Base-by-base conservation (phyloP, 352 stramenopile species). In the Globisporangium acanthophoron region DNA sequence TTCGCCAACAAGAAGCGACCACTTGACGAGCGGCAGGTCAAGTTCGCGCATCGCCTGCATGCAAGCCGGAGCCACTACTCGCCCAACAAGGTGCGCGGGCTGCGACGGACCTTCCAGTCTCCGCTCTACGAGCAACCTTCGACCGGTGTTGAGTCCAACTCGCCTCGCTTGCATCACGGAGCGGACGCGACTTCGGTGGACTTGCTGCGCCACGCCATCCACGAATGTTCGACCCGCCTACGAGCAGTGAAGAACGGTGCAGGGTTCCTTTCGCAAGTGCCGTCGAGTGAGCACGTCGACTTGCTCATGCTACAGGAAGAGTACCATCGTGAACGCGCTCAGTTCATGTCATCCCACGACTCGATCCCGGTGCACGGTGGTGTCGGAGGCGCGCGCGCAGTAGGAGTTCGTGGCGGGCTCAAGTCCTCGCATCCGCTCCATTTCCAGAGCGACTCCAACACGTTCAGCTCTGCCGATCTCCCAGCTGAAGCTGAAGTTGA, bases 51-150 rank as follows among this genome's bases (percentile, higher is more conserved):
- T 21, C 66, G 74, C 0, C 62, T 88, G 9, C 66, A 87, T 39
- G 62, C 72, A 6, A 86, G 78, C 40, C 59, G 77, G 40, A 55
- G 51, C 7, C 75, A 79, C 27, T 85, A 80, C 50, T 87, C 79
- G 0, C 75, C 79, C 5, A 70, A 72, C 16, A 81, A 70, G 29
- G 52, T 78, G 5, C 65, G 62, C 1, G 47, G 65, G 0, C 56
- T 85, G 20, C 59, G 70, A 13, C 55, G 65, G 16, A 56, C 41
- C 21, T 59, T 66, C 56, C 49, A 20, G 33, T 35, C 45, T 15
- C 44, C 41, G 33, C 58, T 27, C 21, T 52, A 13, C 9, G 56
- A 29, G 13, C 35, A 33, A 48, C 54, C 52, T 5, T 37, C 43
- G 8, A 15, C 40, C 20, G 39, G 46, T 18, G 52, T 56, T 3